Conservation (phyloP, 2,329 filamentous ascomycete species). For the Fragosphaeria purpurea region DNA sequence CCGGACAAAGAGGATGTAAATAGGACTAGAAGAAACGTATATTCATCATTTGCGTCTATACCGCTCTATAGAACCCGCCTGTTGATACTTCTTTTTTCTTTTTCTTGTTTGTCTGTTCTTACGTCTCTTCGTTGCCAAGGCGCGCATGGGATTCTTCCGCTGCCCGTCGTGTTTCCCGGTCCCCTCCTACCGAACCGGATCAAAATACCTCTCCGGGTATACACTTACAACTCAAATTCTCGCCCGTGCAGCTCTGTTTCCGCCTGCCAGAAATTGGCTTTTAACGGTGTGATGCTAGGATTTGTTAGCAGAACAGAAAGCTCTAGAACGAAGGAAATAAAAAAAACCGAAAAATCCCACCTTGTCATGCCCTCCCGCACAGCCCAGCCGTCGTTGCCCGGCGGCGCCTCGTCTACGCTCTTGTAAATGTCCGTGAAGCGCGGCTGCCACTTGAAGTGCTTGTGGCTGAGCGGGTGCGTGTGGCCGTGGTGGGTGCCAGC, state of each 20-base stretch:
- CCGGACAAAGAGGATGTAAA: not conserved
- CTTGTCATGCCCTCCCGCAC: slow-evolving; percentile 82
- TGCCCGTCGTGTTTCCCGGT: too few relatives aligned
- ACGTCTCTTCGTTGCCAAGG: not conserved
- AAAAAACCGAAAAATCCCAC: slow-evolving; percentile 29
- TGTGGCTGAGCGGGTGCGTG: slow-evolving; percentile 41
- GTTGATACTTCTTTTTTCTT: not conserved
- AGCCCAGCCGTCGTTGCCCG: slow-evolving; percentile 87
- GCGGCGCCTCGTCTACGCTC: slow-evolving; percentile 67
- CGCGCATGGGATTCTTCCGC: too few relatives aligned
- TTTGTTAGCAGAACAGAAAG: not conserved
- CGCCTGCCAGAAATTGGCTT: slow-evolving; percentile 84
- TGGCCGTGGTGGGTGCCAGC: slow-evolving; percentile 19
- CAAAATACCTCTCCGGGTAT: too few relatives aligned
- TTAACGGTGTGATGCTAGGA: slow-evolving; percentile 72
- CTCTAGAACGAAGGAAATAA: not conserved
- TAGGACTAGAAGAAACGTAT: not conserved
- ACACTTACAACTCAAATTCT: slow-evolving; percentile 77
- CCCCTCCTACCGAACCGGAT: not conserved
- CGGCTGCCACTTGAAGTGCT: slow-evolving; percentile 92
- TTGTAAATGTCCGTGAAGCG: slow-evolving; percentile 78
- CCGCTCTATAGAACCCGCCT: slow-evolving; percentile 7
- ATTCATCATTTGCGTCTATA: slow-evolving; percentile 7
- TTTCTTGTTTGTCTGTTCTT: not conserved
- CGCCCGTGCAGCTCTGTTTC: slow-evolving; percentile 50